Evolutionary conservation across 257 asterid species (phyloP), one percentile per base, ranked within the genome.

Genomic region (Mentha longifolia): DNA sequence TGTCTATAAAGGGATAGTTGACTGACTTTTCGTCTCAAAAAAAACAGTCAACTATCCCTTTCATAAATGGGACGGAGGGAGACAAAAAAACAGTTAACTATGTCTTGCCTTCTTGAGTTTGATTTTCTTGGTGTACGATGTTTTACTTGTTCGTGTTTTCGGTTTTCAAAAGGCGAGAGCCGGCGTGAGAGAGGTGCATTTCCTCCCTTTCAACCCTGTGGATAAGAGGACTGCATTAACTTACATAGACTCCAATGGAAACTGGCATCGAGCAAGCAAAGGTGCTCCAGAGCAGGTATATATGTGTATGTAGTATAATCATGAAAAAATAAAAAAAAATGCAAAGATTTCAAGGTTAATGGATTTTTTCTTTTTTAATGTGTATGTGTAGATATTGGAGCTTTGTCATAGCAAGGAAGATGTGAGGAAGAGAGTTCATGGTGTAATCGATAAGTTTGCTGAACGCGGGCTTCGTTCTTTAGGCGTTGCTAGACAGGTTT

Each of bases 231-330:
- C 98, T 12, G 98, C 98, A 16, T 81, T 92, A 79, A 92, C 98
- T 55, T 92, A 90, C 70, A 88, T 88, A 76, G 98, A 92, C 64
- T 52, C 77, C 43, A 76, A 90, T 1, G 97, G 96, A 42, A 88
- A 79, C 62, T 86, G 96, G 98, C 97, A 90, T 75, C 86, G 98
- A 49, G 82, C 93, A 35, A 91, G 97, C 83, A 93, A 93, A 82
- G 98, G 97, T 59, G 97, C 97, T 30, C 98, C 98, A 3, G 98
- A 93, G 80, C 98, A 91, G 97, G 98, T 93, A 68, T 6, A 9
- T 51, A 68, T 6, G 12, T 51, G 4, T 42, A 9, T 37, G 30
- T 59, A 42, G 42, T 50, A 62, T 42, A 9, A 9, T 42, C 47
- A 2, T 22, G 25, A 22, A 22, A 22, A 22, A 22, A 22, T 22